phyloP scores from a whole-genome alignment of 257 asterid species.

The Ilex asprella region DNA sequence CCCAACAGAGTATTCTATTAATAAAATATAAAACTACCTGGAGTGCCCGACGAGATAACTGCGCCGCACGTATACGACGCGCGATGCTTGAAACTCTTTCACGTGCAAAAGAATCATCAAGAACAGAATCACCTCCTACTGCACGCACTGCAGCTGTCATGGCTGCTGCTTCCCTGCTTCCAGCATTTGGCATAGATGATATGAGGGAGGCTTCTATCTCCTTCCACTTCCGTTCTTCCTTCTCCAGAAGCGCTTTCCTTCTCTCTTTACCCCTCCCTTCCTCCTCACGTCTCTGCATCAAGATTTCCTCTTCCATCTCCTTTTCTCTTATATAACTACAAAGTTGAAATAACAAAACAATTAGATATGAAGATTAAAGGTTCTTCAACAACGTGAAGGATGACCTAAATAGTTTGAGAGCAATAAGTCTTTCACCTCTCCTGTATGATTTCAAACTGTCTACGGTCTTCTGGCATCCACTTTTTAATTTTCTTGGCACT shows the following conservation, averaged over 20 bases:
- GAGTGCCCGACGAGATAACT: conserved; percentile 86
- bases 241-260: conserved; percentile 91
- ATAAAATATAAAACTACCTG: conserved; percentile 39
- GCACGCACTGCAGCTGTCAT: conserved; percentile 99
- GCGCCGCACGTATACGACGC: conserved; percentile 84
- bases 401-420: conserved; percentile 2
- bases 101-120: conserved; percentile 92
- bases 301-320: conserved; percentile 98
- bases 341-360: conserved; percentile 17
- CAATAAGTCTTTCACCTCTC: conserved; percentile 55
- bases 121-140: conserved; percentile 96
- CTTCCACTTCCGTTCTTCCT: conserved; percentile 99
- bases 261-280: conserved; percentile 99
- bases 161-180: conserved; percentile 98
- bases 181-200: conserved; percentile 95
- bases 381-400: neutral
- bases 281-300: conserved; percentile 99
- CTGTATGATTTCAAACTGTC: conserved; percentile 92
- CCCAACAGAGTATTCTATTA: neutral
- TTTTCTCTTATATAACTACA: conserved; percentile 92
- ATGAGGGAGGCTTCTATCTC: conserved; percentile 96
- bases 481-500: conserved; percentile 94
- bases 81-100: conserved; percentile 97
- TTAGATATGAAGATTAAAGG: neutral
- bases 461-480: conserved; percentile 98